Evolutionary conservation across 495 filamentous ascomycete genomes (phyloP), one percentile per base, ranked within the genome.

Genomic region (Thermothielavioides terrestris): DNA sequence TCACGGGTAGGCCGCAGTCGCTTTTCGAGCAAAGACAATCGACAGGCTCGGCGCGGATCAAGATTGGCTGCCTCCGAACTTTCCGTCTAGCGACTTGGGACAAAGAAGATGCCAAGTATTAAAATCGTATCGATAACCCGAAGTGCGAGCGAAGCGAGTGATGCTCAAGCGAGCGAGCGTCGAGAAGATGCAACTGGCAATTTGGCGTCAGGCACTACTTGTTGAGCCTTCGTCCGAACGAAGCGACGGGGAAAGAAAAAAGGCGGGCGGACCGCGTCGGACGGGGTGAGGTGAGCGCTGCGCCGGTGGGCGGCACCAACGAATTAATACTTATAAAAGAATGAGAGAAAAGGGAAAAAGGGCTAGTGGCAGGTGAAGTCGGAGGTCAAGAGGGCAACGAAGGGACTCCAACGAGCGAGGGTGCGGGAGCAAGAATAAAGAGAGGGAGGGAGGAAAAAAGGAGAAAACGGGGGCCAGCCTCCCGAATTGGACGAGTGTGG

Each of bases 401-500:
- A 50, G 54, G n/a, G n/a, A n/a, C n/a, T 47, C 53, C 58, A 55
- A 59, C 42, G 56, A 62, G 46, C 46, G 61, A 61, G 44, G 58
- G 53, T 58, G 50, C 32, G 50, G 49, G 18, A 52, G 20, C 45
- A 51, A 42, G 43, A 22, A 51, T 35, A 52, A 57, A 50, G 50
- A 57, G 41, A 36, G 49, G 32, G 42, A 53, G 55, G 46, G 42
- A 37, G 42, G 48, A 53, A 54, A 56, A 54, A 53, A 56, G 49
- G 57, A 54, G 58, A 56, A 47, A 49, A 55, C 28, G 51, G 48
- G 48, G 53, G 59, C 34, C 46, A 50, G 37, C 28, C 27, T 46
- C 46, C 47, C 38, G 42, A 35, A 46, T 51, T 34, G 45, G 31
- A 28, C n/a, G n/a, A n/a, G n/a, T n/a, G 46, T 50, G 52, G 45